Evolutionary conservation across 2,329 filamentous ascomycete species (phyloP).

Genomic region (Fusarium bulbicola): DNA sequence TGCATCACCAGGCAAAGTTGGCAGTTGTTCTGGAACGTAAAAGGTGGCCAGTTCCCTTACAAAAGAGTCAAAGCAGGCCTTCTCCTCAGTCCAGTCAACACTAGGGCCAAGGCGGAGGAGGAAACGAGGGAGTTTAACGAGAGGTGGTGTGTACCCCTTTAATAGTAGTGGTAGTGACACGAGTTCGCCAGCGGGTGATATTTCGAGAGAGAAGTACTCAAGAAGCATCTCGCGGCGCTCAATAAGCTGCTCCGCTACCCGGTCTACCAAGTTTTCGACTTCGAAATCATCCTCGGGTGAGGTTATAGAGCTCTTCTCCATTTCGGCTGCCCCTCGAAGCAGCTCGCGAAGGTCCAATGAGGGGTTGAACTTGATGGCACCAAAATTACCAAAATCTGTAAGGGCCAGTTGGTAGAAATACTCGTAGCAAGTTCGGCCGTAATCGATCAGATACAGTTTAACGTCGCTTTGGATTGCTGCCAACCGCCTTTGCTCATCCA

Average conservation of each 20-base stretch:
- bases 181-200: conserved; percentile 81
- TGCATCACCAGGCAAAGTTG: conserved; percentile 55
- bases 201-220: conserved; percentile 91
- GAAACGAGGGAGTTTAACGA: conserved; percentile 89
- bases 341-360: conserved; percentile 76
- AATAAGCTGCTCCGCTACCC: conserved; percentile 74
- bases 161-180: conserved; percentile 83
- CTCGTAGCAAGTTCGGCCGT: conserved; percentile 85
- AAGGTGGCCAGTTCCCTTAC: conserved; percentile 88
- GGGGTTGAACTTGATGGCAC: conserved; percentile 80
- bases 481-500: conserved; percentile 86
- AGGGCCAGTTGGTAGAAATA: conserved; percentile 96
- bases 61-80: conserved; percentile 85
- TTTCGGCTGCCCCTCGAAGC: conserved; percentile 75
- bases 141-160: conserved; percentile 86
- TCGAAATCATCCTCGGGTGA: conserved; percentile 67
- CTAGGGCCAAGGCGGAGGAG: conserved; percentile 87
- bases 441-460: conserved; percentile 92
- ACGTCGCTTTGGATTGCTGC: conserved; percentile 94
- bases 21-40: conserved; percentile 88
- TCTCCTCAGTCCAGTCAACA: conserved; percentile 87
- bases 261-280: conserved; percentile 70
- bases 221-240: conserved; percentile 83
- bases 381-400: conserved; percentile 96
- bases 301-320: conserved; percentile 64